Conservation (phyloP, 1,139 yeast species). For the Candida mesenterica region DNA sequence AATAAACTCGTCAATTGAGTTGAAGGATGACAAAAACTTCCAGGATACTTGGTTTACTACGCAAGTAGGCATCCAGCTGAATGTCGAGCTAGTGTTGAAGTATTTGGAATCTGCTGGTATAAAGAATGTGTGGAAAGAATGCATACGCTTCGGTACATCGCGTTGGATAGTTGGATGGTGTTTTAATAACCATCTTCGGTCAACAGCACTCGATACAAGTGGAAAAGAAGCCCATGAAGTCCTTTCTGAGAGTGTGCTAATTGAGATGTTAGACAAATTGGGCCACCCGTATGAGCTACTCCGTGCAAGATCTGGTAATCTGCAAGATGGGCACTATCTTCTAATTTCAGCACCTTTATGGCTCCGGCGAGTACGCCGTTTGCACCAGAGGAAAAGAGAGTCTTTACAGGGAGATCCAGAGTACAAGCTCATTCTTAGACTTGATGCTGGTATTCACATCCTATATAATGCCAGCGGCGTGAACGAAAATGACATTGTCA, state of each 20-base stretch:
- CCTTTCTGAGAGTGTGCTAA: neutral
- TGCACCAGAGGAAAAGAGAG: neutral
- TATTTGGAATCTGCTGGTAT: slow-evolving; percentile 9
- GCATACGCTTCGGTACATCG: slow-evolving; percentile 15
- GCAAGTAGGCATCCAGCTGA: slow-evolving; percentile 18
- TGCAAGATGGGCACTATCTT: neutral
- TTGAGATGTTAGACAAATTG: slow-evolving; percentile 1
- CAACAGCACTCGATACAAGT: slow-evolving; percentile 5
- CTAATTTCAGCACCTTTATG: slow-evolving; percentile 9
- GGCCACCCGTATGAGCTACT: neutral
- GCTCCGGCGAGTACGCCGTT: slow-evolving; percentile 11
- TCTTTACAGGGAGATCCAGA: neutral
- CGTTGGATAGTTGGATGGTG: slow-evolving; percentile 24
- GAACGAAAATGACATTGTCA: slow-evolving; percentile 1
- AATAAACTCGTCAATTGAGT: slow-evolving; percentile 14
- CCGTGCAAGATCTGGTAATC: neutral
- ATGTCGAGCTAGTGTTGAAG: slow-evolving; percentile 10
- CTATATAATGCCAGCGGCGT: slow-evolving; percentile 1
- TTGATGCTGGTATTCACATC: neutral
- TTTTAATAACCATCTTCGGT: slow-evolving; percentile 2
- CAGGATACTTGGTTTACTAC: slow-evolving; percentile 20
- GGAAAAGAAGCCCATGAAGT: neutral
- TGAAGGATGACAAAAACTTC: slow-evolving; percentile 10
- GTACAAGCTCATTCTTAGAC: neutral
- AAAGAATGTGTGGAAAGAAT: slow-evolving; percentile 8